A percentile compares a stretch with the other conserved stretches of the same genome.
Evolutionary conservation across 1,284 basidiomycete genomes (phyloP).

Genomic region (Apiotrichum laibachii): DNA sequence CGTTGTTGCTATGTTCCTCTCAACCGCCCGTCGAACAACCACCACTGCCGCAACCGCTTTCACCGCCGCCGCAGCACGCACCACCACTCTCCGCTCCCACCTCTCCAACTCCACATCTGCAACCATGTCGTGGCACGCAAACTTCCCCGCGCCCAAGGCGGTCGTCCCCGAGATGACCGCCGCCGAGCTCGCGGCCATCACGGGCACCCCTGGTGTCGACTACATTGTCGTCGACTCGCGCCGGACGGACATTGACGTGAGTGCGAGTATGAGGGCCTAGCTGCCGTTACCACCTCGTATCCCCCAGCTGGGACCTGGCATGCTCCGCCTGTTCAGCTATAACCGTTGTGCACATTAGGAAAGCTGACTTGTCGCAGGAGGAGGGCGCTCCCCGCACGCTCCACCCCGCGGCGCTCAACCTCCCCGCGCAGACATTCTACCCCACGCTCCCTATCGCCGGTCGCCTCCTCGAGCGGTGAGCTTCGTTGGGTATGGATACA

Average conservation of each 20-base stretch:
- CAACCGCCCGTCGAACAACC: no score
- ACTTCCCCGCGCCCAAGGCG: conserved; percentile 21
- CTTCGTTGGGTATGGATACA: neutral
- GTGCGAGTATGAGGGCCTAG: neutral
- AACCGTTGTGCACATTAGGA: no score
- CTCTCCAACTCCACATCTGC: neutral
- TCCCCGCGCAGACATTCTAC: conserved; percentile 39
- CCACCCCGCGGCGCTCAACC: conserved; percentile 36
- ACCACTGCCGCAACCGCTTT: neutral
- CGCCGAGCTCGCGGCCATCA: conserved; percentile 22
- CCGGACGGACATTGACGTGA: conserved; percentile 32
- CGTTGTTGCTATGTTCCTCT: no score
- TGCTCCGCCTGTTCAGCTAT: no score
- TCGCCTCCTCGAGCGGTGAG: conserved; percentile 24
- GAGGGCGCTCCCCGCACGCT: conserved; percentile 19
- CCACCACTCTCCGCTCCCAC: neutral
- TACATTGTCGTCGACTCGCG: conserved; percentile 37
- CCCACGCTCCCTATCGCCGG: conserved; percentile 26
- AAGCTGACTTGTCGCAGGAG: conserved; percentile 14
- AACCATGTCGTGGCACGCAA: conserved; percentile 23
- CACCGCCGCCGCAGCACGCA: neutral
- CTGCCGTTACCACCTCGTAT: neutral
- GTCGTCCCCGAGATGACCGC: conserved; percentile 17
- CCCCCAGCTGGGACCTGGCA: no score
- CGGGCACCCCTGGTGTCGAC: conserved; percentile 14